These are phyloP conservation scores for Neurospora sp. DNA, from an alignment of 495 filamentous ascomycete species.

Conservation along the genomic window DNA sequence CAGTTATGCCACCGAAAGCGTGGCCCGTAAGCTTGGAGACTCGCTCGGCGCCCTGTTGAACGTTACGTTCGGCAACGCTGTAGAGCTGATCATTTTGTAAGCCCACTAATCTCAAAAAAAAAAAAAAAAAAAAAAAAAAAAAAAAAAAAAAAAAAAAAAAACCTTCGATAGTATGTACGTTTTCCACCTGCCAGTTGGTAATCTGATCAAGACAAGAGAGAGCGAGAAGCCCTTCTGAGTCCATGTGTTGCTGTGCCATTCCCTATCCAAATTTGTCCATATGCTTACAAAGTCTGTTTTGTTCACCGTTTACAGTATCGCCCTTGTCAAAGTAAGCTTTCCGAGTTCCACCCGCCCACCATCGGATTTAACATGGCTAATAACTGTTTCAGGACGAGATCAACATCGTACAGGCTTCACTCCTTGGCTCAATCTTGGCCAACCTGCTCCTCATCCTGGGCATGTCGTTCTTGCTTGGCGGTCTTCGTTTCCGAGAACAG, in stretches of 20 bases:
- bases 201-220: slow-evolving; percentile 21
- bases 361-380: slow-evolving; percentile 20
- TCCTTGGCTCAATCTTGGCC: slow-evolving; percentile 79
- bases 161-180: slow-evolving; percentile 18
- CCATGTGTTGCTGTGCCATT: slow-evolving; percentile 2
- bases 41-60: slow-evolving; percentile 76
- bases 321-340: slow-evolving; percentile 47
- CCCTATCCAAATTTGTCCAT: background rate
- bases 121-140: too few species aligned
- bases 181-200: slow-evolving; percentile 5
- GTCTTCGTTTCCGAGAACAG: slow-evolving; percentile 80
- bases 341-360: slow-evolving; percentile 8
- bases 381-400: slow-evolving; percentile 56
- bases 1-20: slow-evolving; percentile 70
- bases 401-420: slow-evolving; percentile 76
- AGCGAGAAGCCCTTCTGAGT: slow-evolving; percentile 19
- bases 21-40: slow-evolving; percentile 68
- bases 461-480: slow-evolving; percentile 82
- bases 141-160: too few species aligned
- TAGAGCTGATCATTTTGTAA: slow-evolving; percentile 40
- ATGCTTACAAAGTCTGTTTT: background rate
- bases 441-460: slow-evolving; percentile 83
- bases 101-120: background rate
- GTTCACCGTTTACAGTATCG: slow-evolving; percentile 43
- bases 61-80: slow-evolving; percentile 82